phyloP scores from a whole-genome alignment of 2,329 filamentous ascomycete genomes.

The Rosellinia necatrix region DNA sequence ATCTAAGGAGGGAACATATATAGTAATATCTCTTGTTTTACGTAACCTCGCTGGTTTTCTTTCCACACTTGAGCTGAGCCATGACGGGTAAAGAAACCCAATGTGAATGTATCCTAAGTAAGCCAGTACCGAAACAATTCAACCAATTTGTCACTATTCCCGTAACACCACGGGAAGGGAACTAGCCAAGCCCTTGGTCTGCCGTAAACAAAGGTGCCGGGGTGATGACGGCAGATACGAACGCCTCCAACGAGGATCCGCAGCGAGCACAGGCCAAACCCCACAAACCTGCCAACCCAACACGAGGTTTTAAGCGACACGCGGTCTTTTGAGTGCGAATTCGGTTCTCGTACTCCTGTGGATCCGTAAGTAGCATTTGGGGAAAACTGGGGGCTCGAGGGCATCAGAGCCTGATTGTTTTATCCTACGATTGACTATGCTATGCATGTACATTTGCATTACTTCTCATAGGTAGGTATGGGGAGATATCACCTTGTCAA shows the following conservation, averaged over 20 bases:
- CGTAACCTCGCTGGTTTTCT: neutral
- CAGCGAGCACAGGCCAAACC: constrained; percentile 14
- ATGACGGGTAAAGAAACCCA: neutral
- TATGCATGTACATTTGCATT: neutral
- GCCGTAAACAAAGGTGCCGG: constrained; percentile 3
- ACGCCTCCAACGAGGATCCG: constrained; percentile 24
- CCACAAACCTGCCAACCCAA: constrained; percentile 17
- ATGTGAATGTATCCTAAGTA: neutral
- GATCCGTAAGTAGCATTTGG: neutral
- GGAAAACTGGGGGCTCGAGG: neutral
- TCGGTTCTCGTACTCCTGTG: constrained; percentile 4
- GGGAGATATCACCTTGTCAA: constrained; percentile 1
- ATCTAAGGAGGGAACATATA: constrained; percentile 16
- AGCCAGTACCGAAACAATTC: neutral
- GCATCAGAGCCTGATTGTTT: neutral
- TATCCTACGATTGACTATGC: constrained; percentile 3
- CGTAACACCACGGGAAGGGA: no score
- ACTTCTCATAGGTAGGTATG: neutral
- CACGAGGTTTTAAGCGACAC: constrained; percentile 19
- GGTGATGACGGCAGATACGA: constrained; percentile 25
- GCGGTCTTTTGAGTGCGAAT: constrained; percentile 2
- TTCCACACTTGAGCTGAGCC: neutral
- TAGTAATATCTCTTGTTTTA: constrained; percentile 26
- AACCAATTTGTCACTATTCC: no score
- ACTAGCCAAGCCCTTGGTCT: constrained; percentile 18